phyloP scores from a whole-genome alignment of 352 stramenopile genomes.

The Globisporangium nagaii region DNA sequence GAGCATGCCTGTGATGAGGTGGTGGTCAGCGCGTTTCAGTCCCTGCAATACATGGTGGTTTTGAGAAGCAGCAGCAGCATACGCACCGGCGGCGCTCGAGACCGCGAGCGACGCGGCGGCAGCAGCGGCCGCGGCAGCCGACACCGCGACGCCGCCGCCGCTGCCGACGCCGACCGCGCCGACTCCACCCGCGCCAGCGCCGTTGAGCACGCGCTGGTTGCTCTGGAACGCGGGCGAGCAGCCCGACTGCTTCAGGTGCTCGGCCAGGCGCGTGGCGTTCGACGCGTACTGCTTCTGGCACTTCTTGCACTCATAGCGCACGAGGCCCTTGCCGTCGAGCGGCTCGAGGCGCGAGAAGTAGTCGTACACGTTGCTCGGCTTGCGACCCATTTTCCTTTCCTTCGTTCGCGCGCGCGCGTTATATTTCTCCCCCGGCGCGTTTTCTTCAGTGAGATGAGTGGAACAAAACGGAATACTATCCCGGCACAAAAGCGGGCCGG shows the following conservation, averaged over 20 bases:
- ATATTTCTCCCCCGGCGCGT: too few species aligned
- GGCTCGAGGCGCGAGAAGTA: slow-evolving; percentile 77
- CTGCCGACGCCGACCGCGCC: background rate
- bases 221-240: slow-evolving; percentile 74
- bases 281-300: slow-evolving; percentile 85
- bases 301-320: slow-evolving; percentile 86
- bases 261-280: slow-evolving; percentile 74
- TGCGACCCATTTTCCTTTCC: slow-evolving; percentile 51
- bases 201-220: slow-evolving; percentile 51
- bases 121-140: slow-evolving; percentile 16
- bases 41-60: slow-evolving; percentile 28
- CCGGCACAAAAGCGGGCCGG: too few species aligned
- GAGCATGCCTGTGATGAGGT: slow-evolving; percentile 60
- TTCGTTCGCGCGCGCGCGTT: background rate
- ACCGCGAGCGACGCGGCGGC: slow-evolving; percentile 23
- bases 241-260: slow-evolving; percentile 69
- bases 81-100: slow-evolving; percentile 21
- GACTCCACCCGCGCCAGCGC: too few species aligned
- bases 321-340: slow-evolving; percentile 56
- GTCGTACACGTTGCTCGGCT: slow-evolving; percentile 84
- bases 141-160: slow-evolving; percentile 8
- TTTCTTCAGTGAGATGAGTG: too few species aligned
- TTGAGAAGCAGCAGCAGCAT: slow-evolving; percentile 13
- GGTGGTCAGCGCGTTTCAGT: slow-evolving; percentile 43
- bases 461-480: too few species aligned